Percentiles rank a stretch among this genome's conserved stretches.
Conservation (phyloP, 2,329 filamentous ascomycete genomes). For the Leptodontidium sp. region DNA sequence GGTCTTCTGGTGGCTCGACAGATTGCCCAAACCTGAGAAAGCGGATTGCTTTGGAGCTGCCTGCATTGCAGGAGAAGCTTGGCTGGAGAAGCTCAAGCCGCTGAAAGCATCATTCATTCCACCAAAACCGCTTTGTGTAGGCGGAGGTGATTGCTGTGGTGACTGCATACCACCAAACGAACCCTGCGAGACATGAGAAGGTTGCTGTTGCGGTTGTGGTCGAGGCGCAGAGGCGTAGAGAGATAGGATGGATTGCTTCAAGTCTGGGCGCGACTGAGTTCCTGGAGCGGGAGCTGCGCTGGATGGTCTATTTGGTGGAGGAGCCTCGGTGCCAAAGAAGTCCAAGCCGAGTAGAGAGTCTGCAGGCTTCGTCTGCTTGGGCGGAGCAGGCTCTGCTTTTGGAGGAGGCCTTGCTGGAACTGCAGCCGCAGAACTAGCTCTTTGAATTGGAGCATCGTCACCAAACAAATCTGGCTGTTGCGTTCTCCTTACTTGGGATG, state of each 20-base stretch:
- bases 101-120: constrained; percentile 83
- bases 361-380: constrained; percentile 72
- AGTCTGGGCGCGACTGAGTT: constrained; percentile 81
- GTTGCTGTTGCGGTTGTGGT: constrained; percentile 67
- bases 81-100: constrained; percentile 66
- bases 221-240: constrained; percentile 88
- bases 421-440: constrained; percentile 77
- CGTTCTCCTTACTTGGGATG: constrained; percentile 49
- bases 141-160: constrained; percentile 54
- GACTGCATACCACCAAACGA: constrained; percentile 75
- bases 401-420: constrained; percentile 60
- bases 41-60: constrained; percentile 52
- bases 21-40: constrained; percentile 57
- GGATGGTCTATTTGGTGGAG: constrained; percentile 79
- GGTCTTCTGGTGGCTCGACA: constrained; percentile 50
- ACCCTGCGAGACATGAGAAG: constrained; percentile 63
- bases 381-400: constrained; percentile 71
- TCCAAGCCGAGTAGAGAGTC: constrained; percentile 93
- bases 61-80: constrained; percentile 54
- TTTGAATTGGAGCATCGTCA: constrained; percentile 68
- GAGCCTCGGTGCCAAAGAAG: constrained; percentile 79
- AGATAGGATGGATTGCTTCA: constrained; percentile 97
- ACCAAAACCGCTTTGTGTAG: constrained; percentile 51
- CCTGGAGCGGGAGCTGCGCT: constrained; percentile 76
- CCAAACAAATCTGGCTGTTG: constrained; percentile 83